Evolutionary conservation across 129 eudicot genomes (phyloP), one percentile per base, ranked within the genome.

Genomic region (Smallanthus sonchifolius): DNA sequence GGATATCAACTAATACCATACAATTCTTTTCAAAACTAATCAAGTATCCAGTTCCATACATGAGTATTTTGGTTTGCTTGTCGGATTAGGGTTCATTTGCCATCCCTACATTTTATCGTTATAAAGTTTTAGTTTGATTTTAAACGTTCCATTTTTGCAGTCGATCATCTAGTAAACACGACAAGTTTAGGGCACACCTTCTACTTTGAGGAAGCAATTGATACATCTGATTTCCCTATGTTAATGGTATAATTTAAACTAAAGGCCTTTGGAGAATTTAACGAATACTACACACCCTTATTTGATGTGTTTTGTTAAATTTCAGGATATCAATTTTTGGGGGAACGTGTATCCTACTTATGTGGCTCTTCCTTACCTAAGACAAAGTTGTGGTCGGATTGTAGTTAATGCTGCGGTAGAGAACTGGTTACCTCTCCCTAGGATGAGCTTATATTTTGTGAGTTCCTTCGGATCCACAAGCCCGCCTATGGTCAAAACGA

Each of bases 251-350:
- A 79, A 76, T 52, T 72, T 16, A 14, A 59, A 30, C 16, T 63
- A 61, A 43, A 38, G 73, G 34, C 44, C 35, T 44, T 44, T 19
- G 39, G 40, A 0, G 9, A 30, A 11, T 32, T 32, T 32, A 59
- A 2, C 17, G 13, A 30, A 30, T 59, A 32, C 3, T 13, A 30
- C 10, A 19, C 11, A 17, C 43, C 62, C 32, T 66, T 62, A 48
- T 15, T 51, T 52, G 24, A 37, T 43, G 39, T 32, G 20, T 64
- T 20, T 63, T 61, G 48, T 6, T 40, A 43, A 65, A 28, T 81
- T 56, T 74, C 79, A 94, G 98, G 98, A 94, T 77, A 90, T 94
- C 60, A 94, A 94, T 74, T 90, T 94, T 72, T 90, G 98, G 98
- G 98, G 98, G 39, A 94, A 94, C 75, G 96, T 94, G 13, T 88